A percentile compares a stretch with the other conserved stretches of the same genome.
Conservation (phyloP, 805 yeast genomes). For the Candida pseudofarinosa region DNA sequence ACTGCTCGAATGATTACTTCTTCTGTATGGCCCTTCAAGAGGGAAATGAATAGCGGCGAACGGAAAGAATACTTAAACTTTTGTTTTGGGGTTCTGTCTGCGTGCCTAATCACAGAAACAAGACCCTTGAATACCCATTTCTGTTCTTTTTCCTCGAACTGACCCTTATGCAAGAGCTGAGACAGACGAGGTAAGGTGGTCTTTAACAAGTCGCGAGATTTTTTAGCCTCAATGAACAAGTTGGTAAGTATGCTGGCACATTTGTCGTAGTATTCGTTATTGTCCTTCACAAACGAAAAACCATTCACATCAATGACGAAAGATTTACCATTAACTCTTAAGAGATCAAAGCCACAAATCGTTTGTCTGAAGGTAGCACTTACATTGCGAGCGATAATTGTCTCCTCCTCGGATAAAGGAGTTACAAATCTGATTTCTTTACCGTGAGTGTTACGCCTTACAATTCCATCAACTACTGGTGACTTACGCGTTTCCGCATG, state of each 20-base stretch:
- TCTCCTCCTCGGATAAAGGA: conserved; percentile 69
- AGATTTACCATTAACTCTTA: conserved; percentile 83
- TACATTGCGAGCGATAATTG: conserved; percentile 73
- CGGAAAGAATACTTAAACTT: conserved; percentile 93
- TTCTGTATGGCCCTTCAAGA: conserved; percentile 90
- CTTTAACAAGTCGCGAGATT: conserved; percentile 36
- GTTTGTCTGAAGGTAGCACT: conserved; percentile 80
- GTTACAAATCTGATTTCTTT: conserved; percentile 93
- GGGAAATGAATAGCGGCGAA: conserved; percentile 77
- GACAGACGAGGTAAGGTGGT: conserved; percentile 32
- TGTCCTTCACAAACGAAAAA: conserved; percentile 95
- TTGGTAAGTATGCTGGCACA: conserved; percentile 75
- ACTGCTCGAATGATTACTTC: conserved; percentile 93
- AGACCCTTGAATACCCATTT: conserved; percentile 96
- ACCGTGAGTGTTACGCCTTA: conserved; percentile 94
- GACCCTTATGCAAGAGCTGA: conserved; percentile 31
- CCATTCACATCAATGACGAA: conserved; percentile 98
- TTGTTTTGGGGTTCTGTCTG: conserved; percentile 98
- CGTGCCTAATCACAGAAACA: conserved; percentile 90
- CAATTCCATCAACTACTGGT: conserved; percentile 99
- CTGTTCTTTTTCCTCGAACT: conserved; percentile 62
- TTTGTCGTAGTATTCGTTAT: conserved; percentile 75
- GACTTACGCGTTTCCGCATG: conserved; percentile 98
- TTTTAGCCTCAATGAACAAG: conserved; percentile 57
- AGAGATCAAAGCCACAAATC: conserved; percentile 93